These are phyloP conservation scores for Cardamine resedifolia DNA, from an alignment of 345 rosid species.

Conservation along the genomic window DNA sequence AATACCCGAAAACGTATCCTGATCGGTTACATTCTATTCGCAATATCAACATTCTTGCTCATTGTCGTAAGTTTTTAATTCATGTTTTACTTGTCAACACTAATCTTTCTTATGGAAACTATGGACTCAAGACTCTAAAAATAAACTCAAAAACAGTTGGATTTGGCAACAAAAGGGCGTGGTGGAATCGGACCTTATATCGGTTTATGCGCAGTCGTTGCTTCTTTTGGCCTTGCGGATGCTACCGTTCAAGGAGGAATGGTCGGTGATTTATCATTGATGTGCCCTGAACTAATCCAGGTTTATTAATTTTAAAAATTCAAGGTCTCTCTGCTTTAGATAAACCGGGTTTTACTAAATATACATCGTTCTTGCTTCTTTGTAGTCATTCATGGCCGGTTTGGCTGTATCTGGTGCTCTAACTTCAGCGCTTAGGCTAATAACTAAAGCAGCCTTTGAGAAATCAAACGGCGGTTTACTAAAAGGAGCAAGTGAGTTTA, in stretches of 20 bases:
- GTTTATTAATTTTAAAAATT: slow-evolving; percentile 29
- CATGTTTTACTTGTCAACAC: neutral
- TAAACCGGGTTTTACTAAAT: neutral
- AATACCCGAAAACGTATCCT: slow-evolving; percentile 64
- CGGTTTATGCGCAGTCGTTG: slow-evolving; percentile 64
- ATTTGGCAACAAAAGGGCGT: slow-evolving; percentile 66
- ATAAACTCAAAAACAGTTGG: slow-evolving; percentile 51
- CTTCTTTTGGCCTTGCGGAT: slow-evolving; percentile 82
- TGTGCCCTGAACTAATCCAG: slow-evolving; percentile 90
- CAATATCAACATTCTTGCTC: slow-evolving; percentile 60
- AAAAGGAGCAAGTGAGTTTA: slow-evolving; percentile 72
- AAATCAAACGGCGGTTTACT: slow-evolving; percentile 63
- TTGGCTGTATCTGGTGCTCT: slow-evolving; percentile 85
- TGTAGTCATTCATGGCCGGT: slow-evolving; percentile 86
- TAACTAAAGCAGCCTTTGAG: slow-evolving; percentile 79
- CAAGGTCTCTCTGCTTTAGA: neutral
- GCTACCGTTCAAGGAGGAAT: slow-evolving; percentile 93
- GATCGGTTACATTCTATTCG: slow-evolving; percentile 55
- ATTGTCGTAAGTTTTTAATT: slow-evolving; percentile 48
- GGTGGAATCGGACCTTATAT: slow-evolving; percentile 80
- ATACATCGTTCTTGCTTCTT: neutral
- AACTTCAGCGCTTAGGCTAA: slow-evolving; percentile 71
- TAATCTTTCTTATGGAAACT: neutral
- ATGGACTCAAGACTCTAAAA: neutral
- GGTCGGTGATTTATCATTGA: slow-evolving; percentile 83